Conservation (phyloP, 192 early-diverging fungal species). For the Mortierella claussenii region DNA sequence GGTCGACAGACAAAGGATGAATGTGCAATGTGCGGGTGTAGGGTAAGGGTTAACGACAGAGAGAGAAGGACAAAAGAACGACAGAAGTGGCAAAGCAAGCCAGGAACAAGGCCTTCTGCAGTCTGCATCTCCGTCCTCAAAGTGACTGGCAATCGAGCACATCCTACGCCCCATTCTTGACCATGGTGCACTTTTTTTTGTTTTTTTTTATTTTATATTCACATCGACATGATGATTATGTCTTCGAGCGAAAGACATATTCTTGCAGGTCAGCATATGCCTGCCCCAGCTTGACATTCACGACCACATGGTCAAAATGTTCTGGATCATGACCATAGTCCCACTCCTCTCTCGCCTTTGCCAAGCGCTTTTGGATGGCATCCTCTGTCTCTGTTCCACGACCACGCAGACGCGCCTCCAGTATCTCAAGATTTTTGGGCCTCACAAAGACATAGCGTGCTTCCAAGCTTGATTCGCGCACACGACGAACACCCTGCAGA, state of each 20-base stretch:
- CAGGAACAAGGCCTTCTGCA: no score
- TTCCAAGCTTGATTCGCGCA: conserved; percentile 71
- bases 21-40: no score
- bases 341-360: conserved; percentile 78
- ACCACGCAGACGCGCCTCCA: conserved; percentile 82
- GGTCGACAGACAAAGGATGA: no score
- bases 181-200: neutral
- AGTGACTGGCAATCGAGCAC: neutral
- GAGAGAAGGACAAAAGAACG: no score
- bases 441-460: conserved; percentile 86
- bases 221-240: no score
- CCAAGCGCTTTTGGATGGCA: conserved; percentile 76
- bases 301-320: conserved; percentile 76
- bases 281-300: conserved; percentile 79
- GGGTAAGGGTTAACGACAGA: no score
- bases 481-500: conserved; percentile 81
- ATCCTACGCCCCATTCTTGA: neutral
- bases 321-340: conserved; percentile 66
- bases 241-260: conserved; percentile 60
- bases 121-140: no score
- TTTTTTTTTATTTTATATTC: no score
- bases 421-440: conserved; percentile 75
- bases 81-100: no score
- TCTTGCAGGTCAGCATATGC: conserved; percentile 73
- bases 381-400: conserved; percentile 88